Base-by-base conservation (phyloP, 768 basidiomycete genomes). In the Dacryopinax primogenitus region DNA sequence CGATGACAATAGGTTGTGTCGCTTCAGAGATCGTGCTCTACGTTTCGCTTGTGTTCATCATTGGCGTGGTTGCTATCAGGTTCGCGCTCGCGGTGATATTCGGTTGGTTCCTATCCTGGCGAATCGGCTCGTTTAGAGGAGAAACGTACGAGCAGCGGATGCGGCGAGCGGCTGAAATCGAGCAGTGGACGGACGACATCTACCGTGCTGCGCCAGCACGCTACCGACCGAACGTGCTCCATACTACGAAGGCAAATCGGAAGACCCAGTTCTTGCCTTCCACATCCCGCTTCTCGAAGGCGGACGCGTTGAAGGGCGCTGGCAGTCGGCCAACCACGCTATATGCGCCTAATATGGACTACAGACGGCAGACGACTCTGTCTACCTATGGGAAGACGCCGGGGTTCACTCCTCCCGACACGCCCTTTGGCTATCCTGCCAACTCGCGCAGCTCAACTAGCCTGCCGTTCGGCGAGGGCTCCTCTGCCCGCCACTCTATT, bases 71-170 rank as follows among this genome's bases (percentile, higher is more conserved):
- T 68, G 81, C 84, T 64, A 92, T 96, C 74, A 90, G 92, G 35
- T 99, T 98, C 77, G 79, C 83, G 70, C 95, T 98, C 92, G 96
- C 96, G 58, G 90, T 96, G 72, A 80, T 95, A 74, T 99, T 98
- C 76, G 82, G 89, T 28, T 99, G 96, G 96, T 98, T 97, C 82
- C 88, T 90, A 74, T 92, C 89, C n/a, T 92, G 90, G 86, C 85
- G 85, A 71, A 80, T 99, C 41, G 96, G 96, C 61, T 88, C 90
- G 68, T 98, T 95, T 81, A 87, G 88, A 67, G 82, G 84, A 37
- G 96, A 99, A 77, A 91, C 92, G 16, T 92, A 93, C 73, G 86
- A 90, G 73, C 84, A 98, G 73, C 84, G 94, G 15, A 92, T 92
- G 86, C 84, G 85, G 67, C 86, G 95, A 26, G 85, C 88, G 1